Evolutionary conservation across 495 filamentous ascomycete genomes (phyloP).

Genomic region (Penicillium crystallinum): DNA sequence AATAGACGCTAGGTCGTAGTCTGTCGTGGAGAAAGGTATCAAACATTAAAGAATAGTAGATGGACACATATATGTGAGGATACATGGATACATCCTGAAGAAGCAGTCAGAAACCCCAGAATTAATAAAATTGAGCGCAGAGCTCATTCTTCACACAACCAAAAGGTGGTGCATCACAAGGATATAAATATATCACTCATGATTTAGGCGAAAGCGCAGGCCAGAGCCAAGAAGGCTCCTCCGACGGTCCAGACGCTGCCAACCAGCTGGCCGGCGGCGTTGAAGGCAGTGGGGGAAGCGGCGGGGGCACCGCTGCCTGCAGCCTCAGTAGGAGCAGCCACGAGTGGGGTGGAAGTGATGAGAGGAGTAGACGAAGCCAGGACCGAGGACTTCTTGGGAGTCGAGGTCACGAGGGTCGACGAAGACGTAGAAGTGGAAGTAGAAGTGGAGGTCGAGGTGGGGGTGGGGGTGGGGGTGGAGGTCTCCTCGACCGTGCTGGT

Average conservation of each 20-base stretch:
- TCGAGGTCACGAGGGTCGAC: slow-evolving; percentile 5
- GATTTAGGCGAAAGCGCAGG: slow-evolving; percentile 26
- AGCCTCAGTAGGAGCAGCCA: slow-evolving; percentile 7
- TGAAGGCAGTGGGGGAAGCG: slow-evolving; percentile 13
- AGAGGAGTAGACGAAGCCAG: slow-evolving; percentile 14
- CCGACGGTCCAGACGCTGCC: slow-evolving; percentile 25
- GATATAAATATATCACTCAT: neutral
- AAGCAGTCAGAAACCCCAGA: slow-evolving; percentile 9
- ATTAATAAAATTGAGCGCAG: neutral
- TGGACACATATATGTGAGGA: slow-evolving; percentile 14
- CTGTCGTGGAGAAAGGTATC: slow-evolving; percentile 29
- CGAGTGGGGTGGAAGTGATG: slow-evolving; percentile 11
- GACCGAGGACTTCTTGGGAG: slow-evolving; percentile 19
- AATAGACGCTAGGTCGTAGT: slow-evolving; percentile 20
- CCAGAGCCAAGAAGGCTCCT: slow-evolving; percentile 27
- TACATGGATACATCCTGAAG: slow-evolving; percentile 14
- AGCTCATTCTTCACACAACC: neutral
- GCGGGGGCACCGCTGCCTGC: slow-evolving; percentile 9
- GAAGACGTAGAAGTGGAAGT: neutral
- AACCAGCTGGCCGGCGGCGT: slow-evolving; percentile 18
- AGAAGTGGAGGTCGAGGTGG: neutral
- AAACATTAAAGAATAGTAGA: slow-evolving; percentile 20
- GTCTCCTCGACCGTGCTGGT: neutral
- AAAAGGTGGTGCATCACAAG: neutral
- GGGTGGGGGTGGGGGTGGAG: slow-evolving; percentile 5